phyloP scores from a whole-genome alignment of 345 rosid species.

The Heritiera fomes region DNA sequence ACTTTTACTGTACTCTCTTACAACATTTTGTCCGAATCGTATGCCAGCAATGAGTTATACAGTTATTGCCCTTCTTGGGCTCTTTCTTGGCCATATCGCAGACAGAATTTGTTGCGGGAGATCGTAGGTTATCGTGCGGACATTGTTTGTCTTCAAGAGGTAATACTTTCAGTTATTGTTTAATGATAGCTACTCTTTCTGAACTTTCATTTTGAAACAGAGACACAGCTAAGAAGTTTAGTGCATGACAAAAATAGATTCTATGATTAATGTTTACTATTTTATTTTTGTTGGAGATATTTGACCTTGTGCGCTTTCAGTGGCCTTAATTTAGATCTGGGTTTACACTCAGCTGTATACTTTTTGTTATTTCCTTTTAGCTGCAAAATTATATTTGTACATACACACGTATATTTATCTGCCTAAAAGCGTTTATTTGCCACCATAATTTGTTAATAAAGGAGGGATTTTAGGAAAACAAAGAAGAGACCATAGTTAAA shows the following conservation, averaged over 20 bases:
- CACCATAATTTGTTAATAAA: neutral
- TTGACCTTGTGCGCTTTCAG: neutral
- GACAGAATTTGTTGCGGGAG: conserved; percentile 85
- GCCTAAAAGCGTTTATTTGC: neutral
- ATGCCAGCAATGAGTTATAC: conserved; percentile 75
- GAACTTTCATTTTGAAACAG: neutral
- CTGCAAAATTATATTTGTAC: neutral
- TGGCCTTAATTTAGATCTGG: neutral
- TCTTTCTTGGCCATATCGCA: conserved; percentile 94
- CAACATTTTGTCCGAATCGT: conserved; percentile 83
- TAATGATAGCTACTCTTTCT: conserved; percentile 5
- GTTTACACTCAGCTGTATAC: neutral
- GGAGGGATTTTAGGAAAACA: neutral
- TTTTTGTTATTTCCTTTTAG: neutral
- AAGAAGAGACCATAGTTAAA: conserved; percentile 2
- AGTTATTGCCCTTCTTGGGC: conserved; percentile 99
- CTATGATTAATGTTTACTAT: neutral
- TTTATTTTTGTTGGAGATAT: neutral
- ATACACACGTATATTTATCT: neutral
- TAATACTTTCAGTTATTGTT: conserved; percentile 18
- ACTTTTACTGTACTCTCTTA: conserved; percentile 90
- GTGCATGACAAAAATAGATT: neutral
- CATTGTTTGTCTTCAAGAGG: conserved; percentile 96
- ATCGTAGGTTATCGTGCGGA: conserved; percentile 90
- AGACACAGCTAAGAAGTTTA: neutral